Base-by-base conservation (phyloP, 164 flowering plant genomes). In the Malania oleifera region DNA sequence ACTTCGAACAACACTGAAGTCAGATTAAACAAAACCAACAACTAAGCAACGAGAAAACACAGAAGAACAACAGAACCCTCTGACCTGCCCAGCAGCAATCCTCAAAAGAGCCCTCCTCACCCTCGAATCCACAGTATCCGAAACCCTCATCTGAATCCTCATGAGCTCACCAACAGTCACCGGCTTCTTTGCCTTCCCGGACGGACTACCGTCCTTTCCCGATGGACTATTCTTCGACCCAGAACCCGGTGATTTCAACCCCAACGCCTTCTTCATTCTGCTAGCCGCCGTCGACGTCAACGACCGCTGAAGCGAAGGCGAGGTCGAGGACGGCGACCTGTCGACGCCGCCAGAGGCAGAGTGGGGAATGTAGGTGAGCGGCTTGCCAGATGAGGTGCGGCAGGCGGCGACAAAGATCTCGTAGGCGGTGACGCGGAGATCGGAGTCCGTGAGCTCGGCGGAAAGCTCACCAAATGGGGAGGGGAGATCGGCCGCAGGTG, bases 381-480 rank as follows among this genome's bases (percentile, higher is more conserved):
- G 79, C 68, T 81, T 89, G 2, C 83, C 82, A 22, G 85, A 56
- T 20, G 92, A 75, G 46, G 96, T 74, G n/a, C 96, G 84, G 70
- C 81, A 77, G 1, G 75, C 78, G 31, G 86, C 82, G 51, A 88
- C 77, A 67, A 92, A 84, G 77, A 92, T 77, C 80, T 89, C 96
- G 69, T 80, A 92, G 10, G 93, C 84, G 4, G 95, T 79, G 40
- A 79, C 73, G 13, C 85, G 80, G 48, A 91, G 90, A 56, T 91
- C 96, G 14, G 82, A 27, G 31, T 76, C 67, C 26, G 98, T 48
- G 56, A 92, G 76, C 2, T 66, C 63, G 35, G 77, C 29, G 23
- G 78, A 66, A 57, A 89, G 74, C 61, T 81, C 77, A 8, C 85
- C 86, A 67, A 85, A 75, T 0, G 96, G 91, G 12, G 85, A 78